These are phyloP conservation scores for Aspergillus taichungensis DNA, from an alignment of 495 filamentous ascomycete species.

Conservation along the genomic window DNA sequence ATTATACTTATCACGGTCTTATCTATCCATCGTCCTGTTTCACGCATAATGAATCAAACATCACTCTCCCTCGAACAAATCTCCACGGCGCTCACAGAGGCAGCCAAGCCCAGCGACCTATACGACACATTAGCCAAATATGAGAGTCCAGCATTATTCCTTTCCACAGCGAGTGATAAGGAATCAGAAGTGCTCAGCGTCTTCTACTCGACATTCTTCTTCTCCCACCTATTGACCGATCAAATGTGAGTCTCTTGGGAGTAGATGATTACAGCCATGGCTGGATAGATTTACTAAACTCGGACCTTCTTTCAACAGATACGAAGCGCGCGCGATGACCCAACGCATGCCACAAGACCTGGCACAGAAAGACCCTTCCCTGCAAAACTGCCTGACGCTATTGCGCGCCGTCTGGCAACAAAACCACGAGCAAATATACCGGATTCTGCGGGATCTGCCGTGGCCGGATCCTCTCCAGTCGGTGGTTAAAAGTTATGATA, in stretches of 20 bases:
- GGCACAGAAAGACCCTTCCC: conserved; percentile 26
- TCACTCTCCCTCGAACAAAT: conserved; percentile 31
- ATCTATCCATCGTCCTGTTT: too few relatives aligned
- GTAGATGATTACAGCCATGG: not conserved
- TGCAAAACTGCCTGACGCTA: conserved; percentile 38
- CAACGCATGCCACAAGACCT: conserved; percentile 37
- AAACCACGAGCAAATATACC: conserved; percentile 35
- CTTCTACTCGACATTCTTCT: conserved; percentile 44
- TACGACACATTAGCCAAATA: conserved; percentile 38
- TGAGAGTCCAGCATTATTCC: conserved; percentile 32
- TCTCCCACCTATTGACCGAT: conserved; percentile 43
- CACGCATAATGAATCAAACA: conserved; percentile 24
- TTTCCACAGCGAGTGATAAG: conserved; percentile 14
- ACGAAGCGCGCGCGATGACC: conserved; percentile 44
- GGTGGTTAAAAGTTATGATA: conserved; percentile 34
- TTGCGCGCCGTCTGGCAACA: conserved; percentile 44
- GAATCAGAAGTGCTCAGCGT: conserved; percentile 29
- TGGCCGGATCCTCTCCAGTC: conserved; percentile 35
- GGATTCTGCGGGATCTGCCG: conserved; percentile 27
- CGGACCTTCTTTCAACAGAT: conserved; percentile 16
- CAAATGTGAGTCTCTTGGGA: conserved; percentile 32
- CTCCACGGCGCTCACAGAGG: conserved; percentile 24
- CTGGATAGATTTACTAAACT: not conserved
- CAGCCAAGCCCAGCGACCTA: conserved; percentile 29
- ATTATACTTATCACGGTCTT: too few relatives aligned